phyloP scores from a whole-genome alignment of 495 filamentous ascomycete species.

The Parathielavia hyrcaniae region DNA sequence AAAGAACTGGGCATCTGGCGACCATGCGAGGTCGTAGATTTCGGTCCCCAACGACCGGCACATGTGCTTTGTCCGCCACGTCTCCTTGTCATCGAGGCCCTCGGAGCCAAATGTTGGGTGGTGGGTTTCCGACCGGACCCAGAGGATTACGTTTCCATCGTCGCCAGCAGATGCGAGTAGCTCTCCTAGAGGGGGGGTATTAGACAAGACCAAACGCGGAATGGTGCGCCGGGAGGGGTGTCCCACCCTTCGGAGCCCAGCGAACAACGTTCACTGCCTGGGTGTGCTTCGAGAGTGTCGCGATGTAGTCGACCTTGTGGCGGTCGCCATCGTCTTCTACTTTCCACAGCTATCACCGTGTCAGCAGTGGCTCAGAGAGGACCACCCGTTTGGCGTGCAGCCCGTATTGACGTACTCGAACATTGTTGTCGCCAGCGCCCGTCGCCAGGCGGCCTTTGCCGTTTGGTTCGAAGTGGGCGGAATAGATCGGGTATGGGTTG shows the following conservation, averaged over 20 bases:
- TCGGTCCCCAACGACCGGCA: conserved; percentile 85
- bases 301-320: conserved; percentile 80
- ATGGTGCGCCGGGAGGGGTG: background rate
- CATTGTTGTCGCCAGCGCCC: conserved; percentile 93
- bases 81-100: conserved; percentile 85
- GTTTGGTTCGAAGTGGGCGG: conserved; percentile 89
- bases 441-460: conserved; percentile 91
- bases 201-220: background rate
- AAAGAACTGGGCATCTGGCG: conserved; percentile 90
- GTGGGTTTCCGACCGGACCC: conserved; percentile 77
- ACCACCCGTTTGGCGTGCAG: background rate
- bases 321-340: conserved; percentile 81
- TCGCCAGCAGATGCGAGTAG: conserved; percentile 91
- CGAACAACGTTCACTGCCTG: conserved; percentile 98
- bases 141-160: conserved; percentile 92
- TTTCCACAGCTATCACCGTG: conserved; percentile 67
- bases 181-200: conserved; percentile 58
- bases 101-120: conserved; percentile 65
- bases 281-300: conserved; percentile 85
- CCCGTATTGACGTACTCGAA: conserved; percentile 60
- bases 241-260: conserved; percentile 81
- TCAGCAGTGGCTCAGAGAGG: background rate
- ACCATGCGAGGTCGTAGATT: conserved; percentile 98
- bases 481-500: conserved; percentile 82
- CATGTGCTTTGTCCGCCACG: conserved; percentile 96